Base-by-base conservation (phyloP, 75 land plant species). In the Pinus albicaulis region DNA sequence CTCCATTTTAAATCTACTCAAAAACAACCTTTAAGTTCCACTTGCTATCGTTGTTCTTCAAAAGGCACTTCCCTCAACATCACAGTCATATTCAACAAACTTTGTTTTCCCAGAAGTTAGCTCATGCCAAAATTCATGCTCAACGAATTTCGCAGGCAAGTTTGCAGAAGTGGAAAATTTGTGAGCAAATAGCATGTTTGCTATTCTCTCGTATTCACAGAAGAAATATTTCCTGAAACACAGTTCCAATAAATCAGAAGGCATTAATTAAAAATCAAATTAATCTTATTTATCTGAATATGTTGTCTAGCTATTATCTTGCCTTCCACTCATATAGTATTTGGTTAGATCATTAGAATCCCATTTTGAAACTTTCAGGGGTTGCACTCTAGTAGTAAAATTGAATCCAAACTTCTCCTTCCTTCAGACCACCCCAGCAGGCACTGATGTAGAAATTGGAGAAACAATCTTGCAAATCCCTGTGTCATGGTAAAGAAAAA, bases 31-130 rank as follows among this genome's bases (percentile, higher is more conserved):
- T 90, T 77, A 95, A 82, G 79, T 95, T 95, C 93, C 95, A 95
- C 61, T 89, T 92, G 89, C 98, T 95, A 41, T 56, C 3, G 85
- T 79, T 48, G 92, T 88, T 25, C 84, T 79, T 76, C 95, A 95
- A 81, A 95, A 95, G 41, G 98, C 98, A 89, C 98, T 95, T 28
- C 98, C 98, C 80, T 92, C 98, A 84, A 95, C 86, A 81, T 95
- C 98, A 82, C 98, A 91, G 20, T 93, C 98, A 90, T 95, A 95
- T 74, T 95, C 94, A 79, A 95, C 92, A 78, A 75, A 76, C 73
- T 85, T 89, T 4, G 86, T 88, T 75, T 81, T 95, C 15, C 95
- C 95, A 58, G 82, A 82, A 59, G 84, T 83, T 62, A 95, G 87
- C 86, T 95, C 98, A 61, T 84, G 85, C 98, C 98, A 95, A 80